Evolutionary conservation across 805 yeast species (phyloP).

Genomic region (Cyberlindnera xishuangbannaensis): DNA sequence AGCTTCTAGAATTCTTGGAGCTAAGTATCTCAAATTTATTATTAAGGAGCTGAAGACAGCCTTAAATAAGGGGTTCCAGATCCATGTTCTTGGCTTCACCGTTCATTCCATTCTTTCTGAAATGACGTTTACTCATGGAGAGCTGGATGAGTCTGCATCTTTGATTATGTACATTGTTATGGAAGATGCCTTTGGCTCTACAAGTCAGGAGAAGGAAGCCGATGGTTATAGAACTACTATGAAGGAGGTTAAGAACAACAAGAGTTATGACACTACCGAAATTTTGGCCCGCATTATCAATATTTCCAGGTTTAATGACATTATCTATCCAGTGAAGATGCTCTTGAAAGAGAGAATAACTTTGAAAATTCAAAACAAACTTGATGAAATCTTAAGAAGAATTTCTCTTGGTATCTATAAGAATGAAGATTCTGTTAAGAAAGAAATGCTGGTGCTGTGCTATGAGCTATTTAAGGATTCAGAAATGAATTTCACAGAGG

Average conservation of each 20-base stretch:
- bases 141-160: constrained; percentile 60
- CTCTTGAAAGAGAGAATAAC: constrained; percentile 60
- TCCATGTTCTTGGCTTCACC: constrained; percentile 87
- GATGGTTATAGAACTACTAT: constrained; percentile 82
- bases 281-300: constrained; percentile 60
- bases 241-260: constrained; percentile 86
- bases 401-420: constrained; percentile 73
- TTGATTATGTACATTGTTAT: constrained; percentile 66
- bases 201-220: constrained; percentile 92
- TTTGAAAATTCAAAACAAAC: constrained; percentile 61
- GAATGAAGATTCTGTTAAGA: constrained; percentile 53
- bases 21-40: constrained; percentile 66
- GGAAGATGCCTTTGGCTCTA: constrained; percentile 90
- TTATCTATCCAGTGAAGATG: constrained; percentile 65
- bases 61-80: constrained; percentile 82
- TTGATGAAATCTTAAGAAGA: constrained; percentile 74
- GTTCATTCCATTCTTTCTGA: constrained; percentile 66
- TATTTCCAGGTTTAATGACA: constrained; percentile 46
- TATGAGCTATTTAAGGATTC: constrained; percentile 65
- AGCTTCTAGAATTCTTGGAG: constrained; percentile 61
- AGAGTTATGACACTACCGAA: constrained; percentile 85
- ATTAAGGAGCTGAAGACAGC: constrained; percentile 75
- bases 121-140: constrained; percentile 57
- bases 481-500: constrained; percentile 22
- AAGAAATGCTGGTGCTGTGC: constrained; percentile 62